Evolutionary conservation across 768 basidiomycete species (phyloP).

Genomic region (Lactarius indigo): DNA sequence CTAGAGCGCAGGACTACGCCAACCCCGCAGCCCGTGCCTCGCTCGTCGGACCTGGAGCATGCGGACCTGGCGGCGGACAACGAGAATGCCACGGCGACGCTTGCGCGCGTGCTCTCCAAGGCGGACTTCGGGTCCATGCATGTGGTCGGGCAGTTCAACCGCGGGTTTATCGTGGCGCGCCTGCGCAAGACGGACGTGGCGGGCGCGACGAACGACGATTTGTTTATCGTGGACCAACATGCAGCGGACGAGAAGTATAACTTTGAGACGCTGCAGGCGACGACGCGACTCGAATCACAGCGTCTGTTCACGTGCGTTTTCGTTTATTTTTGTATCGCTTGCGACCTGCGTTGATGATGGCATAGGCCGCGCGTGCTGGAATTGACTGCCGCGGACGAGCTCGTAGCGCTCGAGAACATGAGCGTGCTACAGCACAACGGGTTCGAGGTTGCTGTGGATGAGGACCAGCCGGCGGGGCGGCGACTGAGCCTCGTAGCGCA

Average conservation of each 20-base stretch:
- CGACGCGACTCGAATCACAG: slow-evolving; percentile 87
- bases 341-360: slow-evolving; percentile 1
- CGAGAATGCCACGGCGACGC: slow-evolving; percentile 55
- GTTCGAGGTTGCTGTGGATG: slow-evolving; percentile 71
- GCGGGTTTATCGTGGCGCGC: slow-evolving; percentile 88
- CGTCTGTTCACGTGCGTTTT: slow-evolving; percentile 69
- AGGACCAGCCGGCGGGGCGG: slow-evolving; percentile 37
- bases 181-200: slow-evolving; percentile 39
- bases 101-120: slow-evolving; percentile 85
- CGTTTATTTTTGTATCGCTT: not conserved
- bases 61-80: slow-evolving; percentile 42
- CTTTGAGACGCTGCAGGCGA: slow-evolving; percentile 89
- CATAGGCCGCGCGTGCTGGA: slow-evolving; percentile 72
- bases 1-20: not conserved
- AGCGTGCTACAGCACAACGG: slow-evolving; percentile 84
- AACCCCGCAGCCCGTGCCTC: not conserved
- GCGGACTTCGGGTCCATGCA: slow-evolving; percentile 81
- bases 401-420: slow-evolving; percentile 82
- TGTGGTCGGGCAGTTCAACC: slow-evolving; percentile 91
- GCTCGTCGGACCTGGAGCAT: slow-evolving; percentile 17
- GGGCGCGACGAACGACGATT: slow-evolving; percentile 58
- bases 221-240: slow-evolving; percentile 97
- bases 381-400: slow-evolving; percentile 85
- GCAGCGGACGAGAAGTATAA: slow-evolving; percentile 99
- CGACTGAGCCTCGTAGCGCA: slow-evolving; percentile 72